These are phyloP conservation scores for Penicillium riverlandense DNA, from an alignment of 495 filamentous ascomycete species.

Conservation along the genomic window DNA sequence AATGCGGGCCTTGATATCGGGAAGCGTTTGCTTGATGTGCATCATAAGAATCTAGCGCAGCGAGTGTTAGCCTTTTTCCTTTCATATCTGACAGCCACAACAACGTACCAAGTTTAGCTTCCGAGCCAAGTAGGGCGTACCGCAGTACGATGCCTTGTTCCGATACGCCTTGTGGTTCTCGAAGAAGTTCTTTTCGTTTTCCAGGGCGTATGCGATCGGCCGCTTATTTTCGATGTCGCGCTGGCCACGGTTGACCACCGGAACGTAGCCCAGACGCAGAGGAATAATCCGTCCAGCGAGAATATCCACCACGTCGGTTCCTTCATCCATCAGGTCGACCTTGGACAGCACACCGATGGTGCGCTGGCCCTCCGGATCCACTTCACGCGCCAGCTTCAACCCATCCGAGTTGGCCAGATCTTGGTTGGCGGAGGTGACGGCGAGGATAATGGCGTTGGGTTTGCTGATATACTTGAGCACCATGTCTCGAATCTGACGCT, in stretches of 20 bases:
- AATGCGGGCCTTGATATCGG: slow-evolving; percentile 96
- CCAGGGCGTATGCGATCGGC: slow-evolving; percentile 84
- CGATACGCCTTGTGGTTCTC: slow-evolving; percentile 97
- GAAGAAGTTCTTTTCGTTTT: slow-evolving; percentile 95
- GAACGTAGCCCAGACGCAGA: slow-evolving; percentile 90
- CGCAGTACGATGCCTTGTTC: slow-evolving; percentile 98
- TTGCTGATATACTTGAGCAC: slow-evolving; percentile 98
- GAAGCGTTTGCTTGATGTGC: slow-evolving; percentile 99
- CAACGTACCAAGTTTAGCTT: slow-evolving; percentile 80
- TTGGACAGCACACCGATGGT: slow-evolving; percentile 99
- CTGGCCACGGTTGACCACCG: slow-evolving; percentile 98
- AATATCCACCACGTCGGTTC: slow-evolving; percentile 99
- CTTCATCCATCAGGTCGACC: slow-evolving; percentile 99
- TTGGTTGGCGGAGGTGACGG: slow-evolving; percentile 92
- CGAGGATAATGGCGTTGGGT: slow-evolving; percentile 94
- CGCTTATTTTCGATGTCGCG: slow-evolving; percentile 97
- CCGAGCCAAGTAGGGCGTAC: slow-evolving; percentile 90
- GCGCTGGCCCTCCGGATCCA: slow-evolving; percentile 94
- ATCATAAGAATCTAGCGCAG: slow-evolving; percentile 89
- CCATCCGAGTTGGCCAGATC: slow-evolving; percentile 99
- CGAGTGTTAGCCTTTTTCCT: slow-evolving; percentile 3
- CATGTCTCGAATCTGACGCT: slow-evolving; percentile 96
- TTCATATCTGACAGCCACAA: background rate
- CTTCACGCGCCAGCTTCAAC: slow-evolving; percentile 91
- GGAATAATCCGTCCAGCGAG: slow-evolving; percentile 97